Evolutionary conservation across 208 protist genomes (phyloP).

Genomic region (Herpetomonas samuelpessoai): DNA sequence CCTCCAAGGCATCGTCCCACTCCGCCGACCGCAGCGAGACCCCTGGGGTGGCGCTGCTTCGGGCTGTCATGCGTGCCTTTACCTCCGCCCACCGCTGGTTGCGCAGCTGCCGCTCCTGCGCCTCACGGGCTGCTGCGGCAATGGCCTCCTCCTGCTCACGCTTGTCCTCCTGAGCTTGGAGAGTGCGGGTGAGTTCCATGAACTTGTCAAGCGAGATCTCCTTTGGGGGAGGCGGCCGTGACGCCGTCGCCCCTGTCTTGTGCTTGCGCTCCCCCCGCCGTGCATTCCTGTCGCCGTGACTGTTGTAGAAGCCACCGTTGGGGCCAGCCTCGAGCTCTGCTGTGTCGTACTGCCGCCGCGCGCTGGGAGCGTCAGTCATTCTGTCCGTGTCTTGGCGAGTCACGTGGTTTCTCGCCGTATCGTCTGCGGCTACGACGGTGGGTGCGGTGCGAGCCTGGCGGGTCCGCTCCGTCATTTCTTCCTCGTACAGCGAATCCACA

Average conservation of each 20-base stretch:
- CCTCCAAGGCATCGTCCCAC: constrained; percentile 11
- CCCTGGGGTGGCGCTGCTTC: constrained; percentile 8
- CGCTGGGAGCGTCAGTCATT: too few species aligned
- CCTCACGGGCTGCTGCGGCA: constrained; percentile 1
- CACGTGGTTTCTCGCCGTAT: too few species aligned
- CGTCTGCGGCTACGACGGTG: too few species aligned
- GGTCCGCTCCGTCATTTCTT: too few species aligned
- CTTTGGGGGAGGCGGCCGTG: not conserved
- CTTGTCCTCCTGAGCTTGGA: constrained; percentile 18
- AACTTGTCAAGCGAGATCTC: not conserved
- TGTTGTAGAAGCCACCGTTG: not conserved
- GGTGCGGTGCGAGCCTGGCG: too few species aligned
- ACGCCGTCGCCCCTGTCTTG: not conserved
- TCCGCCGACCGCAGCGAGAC: constrained; percentile 17
- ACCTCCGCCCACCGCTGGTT: constrained; percentile 30
- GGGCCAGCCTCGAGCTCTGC: not conserved
- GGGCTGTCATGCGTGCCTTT: constrained; percentile 27
- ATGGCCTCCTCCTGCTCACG: constrained; percentile 6
- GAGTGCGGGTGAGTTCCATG: constrained; percentile 8
- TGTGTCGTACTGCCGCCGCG: not conserved
- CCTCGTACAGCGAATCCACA: too few species aligned
- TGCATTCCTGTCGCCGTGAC: not conserved
- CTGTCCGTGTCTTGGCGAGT: too few species aligned
- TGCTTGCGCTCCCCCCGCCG: too few species aligned
- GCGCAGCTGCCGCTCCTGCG: constrained; percentile 18